Base-by-base conservation (phyloP, 208 protist species). In the Tetramitus jugosus region DNA sequence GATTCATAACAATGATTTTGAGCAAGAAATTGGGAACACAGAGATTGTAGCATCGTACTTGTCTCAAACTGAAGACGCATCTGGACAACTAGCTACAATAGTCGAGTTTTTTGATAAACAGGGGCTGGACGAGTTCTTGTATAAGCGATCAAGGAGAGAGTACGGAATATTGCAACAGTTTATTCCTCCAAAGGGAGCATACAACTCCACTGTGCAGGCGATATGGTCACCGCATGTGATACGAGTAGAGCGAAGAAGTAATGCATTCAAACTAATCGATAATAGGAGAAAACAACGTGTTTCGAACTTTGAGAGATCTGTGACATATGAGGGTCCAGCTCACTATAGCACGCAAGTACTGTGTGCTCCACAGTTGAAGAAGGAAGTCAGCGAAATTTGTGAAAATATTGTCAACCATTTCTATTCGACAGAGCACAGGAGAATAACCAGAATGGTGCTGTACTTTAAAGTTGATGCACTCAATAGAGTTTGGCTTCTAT, bases 111-210 rank as follows among this genome's bases (percentile, higher is more conserved):
- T 95, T 77, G 92, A 88, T 33, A 84, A 87, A 0, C 83, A 87
- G 23, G 79, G 82, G 23, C 86, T 95, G 43, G 83, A 86, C 65
- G 77, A 84, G 52, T 95, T 95, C 81, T 83, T 95, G 3, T 91
- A 91, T 80, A 80, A 86, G 39, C 85, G 88, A 61, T 79, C 82
- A 17, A 84, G 85, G 69, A 91, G 92, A 76, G 90, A 90, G 3
- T 87, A 95, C 62, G 91, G 91, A 29, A 89, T 93, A 64, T 83
- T 95, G 77, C 91, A 95, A 83, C 84, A 88, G 81, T 95, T 95
- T 80, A 86, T 95, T 39, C 20, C 90, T 6, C 91, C 91, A 42
- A 93, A 93, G 77, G 87, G 90, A 13, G 26, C 62, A 45, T 69
- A 69, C 62, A 69, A 69, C 62, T 69, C 23, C 43, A 84, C 92